Evolutionary conservation across 2,329 filamentous ascomycete genomes (phyloP).

Genomic region (Claviceps paspali): DNA sequence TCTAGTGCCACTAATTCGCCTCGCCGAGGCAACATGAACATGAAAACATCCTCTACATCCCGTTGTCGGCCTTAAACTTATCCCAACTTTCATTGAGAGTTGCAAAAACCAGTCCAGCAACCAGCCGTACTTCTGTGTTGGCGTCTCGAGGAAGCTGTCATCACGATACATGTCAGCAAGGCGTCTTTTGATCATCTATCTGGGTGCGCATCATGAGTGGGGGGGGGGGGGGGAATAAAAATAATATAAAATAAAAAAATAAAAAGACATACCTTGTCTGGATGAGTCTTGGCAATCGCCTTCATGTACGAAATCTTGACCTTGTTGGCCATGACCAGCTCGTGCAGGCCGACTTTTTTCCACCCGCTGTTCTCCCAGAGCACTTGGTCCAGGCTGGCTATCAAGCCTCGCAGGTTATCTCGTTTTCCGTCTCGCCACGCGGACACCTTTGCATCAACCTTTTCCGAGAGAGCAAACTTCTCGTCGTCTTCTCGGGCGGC

Average conservation of each 20-base stretch:
- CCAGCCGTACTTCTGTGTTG: constrained; percentile 48
- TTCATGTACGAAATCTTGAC: constrained; percentile 99
- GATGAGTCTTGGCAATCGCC: constrained; percentile 95
- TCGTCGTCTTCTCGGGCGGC: constrained; percentile 82
- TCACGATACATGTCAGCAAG: constrained; percentile 6
- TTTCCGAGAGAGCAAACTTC: constrained; percentile 76
- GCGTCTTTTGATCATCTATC: too few relatives aligned
- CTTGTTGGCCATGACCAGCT: constrained; percentile 82
- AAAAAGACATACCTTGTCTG: constrained; percentile 66
- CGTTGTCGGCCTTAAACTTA: constrained; percentile 56
- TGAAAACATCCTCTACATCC: constrained; percentile 33
- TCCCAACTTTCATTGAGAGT: constrained; percentile 61
- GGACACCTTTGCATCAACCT: constrained; percentile 64
- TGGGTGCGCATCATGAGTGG: too few relatives aligned
- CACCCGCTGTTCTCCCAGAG: constrained; percentile 86
- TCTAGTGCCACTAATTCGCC: neutral
- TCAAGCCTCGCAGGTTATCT: constrained; percentile 76
- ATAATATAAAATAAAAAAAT: too few relatives aligned
- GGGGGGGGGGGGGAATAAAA: too few relatives aligned
- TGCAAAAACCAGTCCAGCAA: constrained; percentile 50
- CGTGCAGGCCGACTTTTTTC: constrained; percentile 93
- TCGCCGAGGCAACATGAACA: constrained; percentile 4
- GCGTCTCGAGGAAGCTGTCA: constrained; percentile 47
- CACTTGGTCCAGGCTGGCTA: constrained; percentile 76
- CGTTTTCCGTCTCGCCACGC: constrained; percentile 83